These are phyloP conservation scores for Epichloe sp. DNA, from an alignment of 2,329 filamentous ascomycete species.

Conservation along the genomic window DNA sequence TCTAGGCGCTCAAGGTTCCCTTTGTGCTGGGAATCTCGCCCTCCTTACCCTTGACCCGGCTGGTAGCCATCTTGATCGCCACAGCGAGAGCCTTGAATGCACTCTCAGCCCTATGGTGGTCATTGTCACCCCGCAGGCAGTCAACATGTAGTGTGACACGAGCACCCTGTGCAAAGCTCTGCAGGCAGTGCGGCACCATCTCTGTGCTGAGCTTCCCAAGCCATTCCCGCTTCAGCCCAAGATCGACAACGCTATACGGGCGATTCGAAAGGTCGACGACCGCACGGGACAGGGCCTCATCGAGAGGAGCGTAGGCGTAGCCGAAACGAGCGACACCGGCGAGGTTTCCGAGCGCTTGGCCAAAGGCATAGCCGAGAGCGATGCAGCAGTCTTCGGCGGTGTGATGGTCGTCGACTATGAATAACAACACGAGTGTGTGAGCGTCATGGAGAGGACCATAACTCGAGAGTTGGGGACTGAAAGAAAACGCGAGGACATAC, in stretches of 20 bases:
- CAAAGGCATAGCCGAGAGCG: conserved; percentile 77
- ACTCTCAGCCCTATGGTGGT: conserved; percentile 91
- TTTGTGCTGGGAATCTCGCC: conserved; percentile 94
- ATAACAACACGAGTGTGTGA: not conserved
- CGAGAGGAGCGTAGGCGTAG: conserved; percentile 80
- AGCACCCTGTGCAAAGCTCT: conserved; percentile 85
- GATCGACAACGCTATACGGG: conserved; percentile 69
- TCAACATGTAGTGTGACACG: conserved; percentile 92
- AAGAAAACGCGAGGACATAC: conserved; percentile 34
- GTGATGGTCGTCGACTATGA: conserved; percentile 89
- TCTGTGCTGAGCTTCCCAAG: conserved; percentile 92
- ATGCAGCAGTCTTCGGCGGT: conserved; percentile 93
- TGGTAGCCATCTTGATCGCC: conserved; percentile 66
- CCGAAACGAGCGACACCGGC: conserved; percentile 83
- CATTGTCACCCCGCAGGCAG: conserved; percentile 79
- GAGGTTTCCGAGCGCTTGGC: conserved; percentile 61
- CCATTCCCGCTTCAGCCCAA: conserved; percentile 81
- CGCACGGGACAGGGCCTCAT: conserved; percentile 86
- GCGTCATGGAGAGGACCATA: too few relatives aligned
- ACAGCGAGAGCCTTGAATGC: conserved; percentile 94
- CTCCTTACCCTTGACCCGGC: conserved; percentile 63
- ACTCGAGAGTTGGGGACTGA: not conserved
- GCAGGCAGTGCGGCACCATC: conserved; percentile 93
- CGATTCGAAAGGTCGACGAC: conserved; percentile 93
- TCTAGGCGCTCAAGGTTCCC: conserved; percentile 61